Evolutionary conservation across 176 grass and related monocot genomes (phyloP), one percentile per base, ranked within the genome.

Genomic region (Alopecurus myosuroides): DNA sequence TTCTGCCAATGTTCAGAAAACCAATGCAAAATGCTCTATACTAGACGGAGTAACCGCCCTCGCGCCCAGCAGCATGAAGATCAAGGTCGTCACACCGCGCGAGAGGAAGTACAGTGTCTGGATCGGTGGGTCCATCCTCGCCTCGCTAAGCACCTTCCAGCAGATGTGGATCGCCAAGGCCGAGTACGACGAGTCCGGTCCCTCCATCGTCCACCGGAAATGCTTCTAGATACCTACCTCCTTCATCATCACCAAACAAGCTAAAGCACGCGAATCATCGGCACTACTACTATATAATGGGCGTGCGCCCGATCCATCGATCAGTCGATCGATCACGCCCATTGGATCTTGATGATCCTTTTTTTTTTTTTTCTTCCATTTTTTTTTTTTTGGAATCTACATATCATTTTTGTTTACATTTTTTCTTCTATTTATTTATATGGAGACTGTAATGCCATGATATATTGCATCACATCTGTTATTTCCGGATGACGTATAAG

Each of bases 131-230:
- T 91, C 89, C 70, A 91, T 91, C 70, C 73, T 91, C 48, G 89
- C 89, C 1, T 91, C 89, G 9, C 89, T 91, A 42, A 91, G 89
- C 86, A 91, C 89, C 70, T 91, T 91, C 89, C 89, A 91, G 77
- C 89, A 91, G 89, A 91, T 91, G 89, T 91, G 89, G 89, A 91
- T 91, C 75, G 89, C 89, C n/a, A 90, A 90, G 84, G 88, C 88
- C 13, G 88, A 90, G 88, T 90, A 87, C 55, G 88, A 90, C 76
- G 88, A 90, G 44, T 90, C 88, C 8, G 88, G 88, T 9, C 88
- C 88, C 8, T 90, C 88, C 70, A 90, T 90, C 41, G 88, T 90
- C 35, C 88, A 90, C 88, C 83, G 88, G 33, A 90, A 90, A 74
- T 90, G 88, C 81, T 91, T 91, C 85, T 91, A 88, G 86, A 57